Conservation (phyloP, 2,329 filamentous ascomycete genomes). For the Aspergillus flavus region DNA sequence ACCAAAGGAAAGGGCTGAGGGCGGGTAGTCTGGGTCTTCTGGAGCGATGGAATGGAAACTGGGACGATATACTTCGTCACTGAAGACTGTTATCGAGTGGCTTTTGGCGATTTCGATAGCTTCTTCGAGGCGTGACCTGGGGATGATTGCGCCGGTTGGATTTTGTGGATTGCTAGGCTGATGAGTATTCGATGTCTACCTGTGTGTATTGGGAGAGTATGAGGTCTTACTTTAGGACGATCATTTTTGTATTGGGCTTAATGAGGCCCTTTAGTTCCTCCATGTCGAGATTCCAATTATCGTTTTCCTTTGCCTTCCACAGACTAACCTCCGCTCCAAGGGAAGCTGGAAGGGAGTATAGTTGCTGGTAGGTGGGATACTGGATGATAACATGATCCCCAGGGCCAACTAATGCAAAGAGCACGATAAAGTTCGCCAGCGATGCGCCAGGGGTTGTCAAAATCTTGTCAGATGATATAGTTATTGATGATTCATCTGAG, state of each 20-base stretch:
- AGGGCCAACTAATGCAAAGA: constrained; percentile 71
- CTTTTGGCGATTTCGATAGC: constrained; percentile 65
- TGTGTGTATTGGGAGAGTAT: constrained; percentile 48
- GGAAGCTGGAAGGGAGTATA: constrained; percentile 74
- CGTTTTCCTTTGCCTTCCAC: constrained; percentile 69
- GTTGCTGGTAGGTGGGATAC: constrained; percentile 85
- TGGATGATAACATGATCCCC: constrained; percentile 86
- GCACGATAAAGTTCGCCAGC: constrained; percentile 73
- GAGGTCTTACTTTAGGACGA: constrained; percentile 62
- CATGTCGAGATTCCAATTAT: constrained; percentile 69
- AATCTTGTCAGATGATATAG: constrained; percentile 64
- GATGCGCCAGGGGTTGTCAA: constrained; percentile 81
- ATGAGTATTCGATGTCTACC: constrained; percentile 32
- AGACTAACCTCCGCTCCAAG: constrained; percentile 78
- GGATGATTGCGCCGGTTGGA: constrained; percentile 72
- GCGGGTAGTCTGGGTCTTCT: constrained; percentile 58
- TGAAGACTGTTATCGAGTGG: constrained; percentile 66
- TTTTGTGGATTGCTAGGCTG: constrained; percentile 76
- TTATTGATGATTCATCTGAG: constrained; percentile 54
- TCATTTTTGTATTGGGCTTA: constrained; percentile 54
- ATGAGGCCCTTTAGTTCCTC: constrained; percentile 67
- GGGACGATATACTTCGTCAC: constrained; percentile 81
- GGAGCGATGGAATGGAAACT: constrained; percentile 72
- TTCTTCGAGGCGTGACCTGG: constrained; percentile 58
- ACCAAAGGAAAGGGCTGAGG: constrained; percentile 70